Evolutionary conservation across 1,284 basidiomycete genomes (phyloP).

Genomic region (Cryptococcus sp.): DNA sequence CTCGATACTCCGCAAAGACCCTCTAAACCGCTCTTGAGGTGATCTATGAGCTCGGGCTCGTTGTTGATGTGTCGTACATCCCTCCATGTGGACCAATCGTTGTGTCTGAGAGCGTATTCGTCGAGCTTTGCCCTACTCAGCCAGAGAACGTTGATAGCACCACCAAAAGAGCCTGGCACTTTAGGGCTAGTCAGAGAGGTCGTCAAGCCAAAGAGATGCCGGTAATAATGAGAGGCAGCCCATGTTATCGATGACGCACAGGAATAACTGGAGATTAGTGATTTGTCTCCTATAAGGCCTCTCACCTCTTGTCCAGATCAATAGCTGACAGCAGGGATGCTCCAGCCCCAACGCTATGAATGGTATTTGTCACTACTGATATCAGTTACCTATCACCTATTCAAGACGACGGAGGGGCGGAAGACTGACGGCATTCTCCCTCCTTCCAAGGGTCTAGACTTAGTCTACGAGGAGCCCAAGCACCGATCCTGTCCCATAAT

Average conservation of each 20-base stretch:
- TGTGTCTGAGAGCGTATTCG: slow-evolving; percentile 21
- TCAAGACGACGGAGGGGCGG: too few species aligned
- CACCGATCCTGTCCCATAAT: slow-evolving; percentile 42
- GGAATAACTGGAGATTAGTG: slow-evolving; percentile 13
- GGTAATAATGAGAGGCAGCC: slow-evolving; percentile 42
- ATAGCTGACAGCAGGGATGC: slow-evolving; percentile 39
- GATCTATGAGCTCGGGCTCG: slow-evolving; percentile 27
- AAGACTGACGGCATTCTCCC: slow-evolving; percentile 32
- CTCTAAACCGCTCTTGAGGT: slow-evolving; percentile 16
- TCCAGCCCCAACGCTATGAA: slow-evolving; percentile 39
- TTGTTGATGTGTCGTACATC: slow-evolving; percentile 35
- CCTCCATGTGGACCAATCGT: slow-evolving; percentile 37
- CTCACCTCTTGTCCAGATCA: slow-evolving; percentile 22
- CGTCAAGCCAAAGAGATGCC: slow-evolving; percentile 38
- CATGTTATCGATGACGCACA: slow-evolving; percentile 41
- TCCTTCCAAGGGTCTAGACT: slow-evolving; percentile 35
- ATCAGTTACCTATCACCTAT: neutral
- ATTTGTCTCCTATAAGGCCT: neutral
- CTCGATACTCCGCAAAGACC: slow-evolving; percentile 14
- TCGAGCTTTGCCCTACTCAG: slow-evolving; percentile 37
- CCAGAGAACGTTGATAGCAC: slow-evolving; percentile 40
- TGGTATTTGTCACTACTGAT: slow-evolving; percentile 31
- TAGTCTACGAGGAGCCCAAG: slow-evolving; percentile 37
- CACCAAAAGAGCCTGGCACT: neutral
- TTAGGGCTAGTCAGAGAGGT: slow-evolving; percentile 1